These are phyloP conservation scores for Eimeria praecox DNA, from an alignment of 169 alveolate species.

Conservation along the genomic window DNA sequence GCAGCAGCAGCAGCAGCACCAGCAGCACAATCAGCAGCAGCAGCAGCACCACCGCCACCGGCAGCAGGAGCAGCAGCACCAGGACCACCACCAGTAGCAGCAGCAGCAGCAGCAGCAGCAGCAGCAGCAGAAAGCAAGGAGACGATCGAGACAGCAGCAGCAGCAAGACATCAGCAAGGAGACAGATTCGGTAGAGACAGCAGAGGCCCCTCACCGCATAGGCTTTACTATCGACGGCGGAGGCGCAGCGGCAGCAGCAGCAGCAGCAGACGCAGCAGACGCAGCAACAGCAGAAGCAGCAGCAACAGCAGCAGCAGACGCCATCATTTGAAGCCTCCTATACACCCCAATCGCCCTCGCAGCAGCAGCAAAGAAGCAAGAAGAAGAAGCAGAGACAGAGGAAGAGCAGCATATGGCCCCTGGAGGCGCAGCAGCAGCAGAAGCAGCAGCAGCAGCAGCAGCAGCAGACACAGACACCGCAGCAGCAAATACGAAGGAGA, in stretches of 20 bases:
- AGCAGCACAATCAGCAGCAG: neutral
- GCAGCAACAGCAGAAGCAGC: neutral
- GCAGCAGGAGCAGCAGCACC: too few relatives aligned
- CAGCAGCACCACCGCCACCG: neutral
- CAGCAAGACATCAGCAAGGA: neutral
- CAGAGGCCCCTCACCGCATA: neutral
- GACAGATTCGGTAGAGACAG: neutral
- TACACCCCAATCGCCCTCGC: neutral
- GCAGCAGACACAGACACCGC: neutral
- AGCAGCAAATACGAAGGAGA: neutral
- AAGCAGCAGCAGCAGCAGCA: neutral
- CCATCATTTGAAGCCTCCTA: neutral
- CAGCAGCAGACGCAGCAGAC: neutral
- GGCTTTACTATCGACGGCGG: neutral
- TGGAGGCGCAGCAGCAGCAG: neutral
- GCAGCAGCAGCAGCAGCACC: neutral
- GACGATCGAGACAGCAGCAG: neutral
- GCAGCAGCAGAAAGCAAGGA: too few relatives aligned
- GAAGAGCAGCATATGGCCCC: neutral
- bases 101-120: slow-evolving; percentile 11
- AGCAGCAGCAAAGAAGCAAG: neutral
- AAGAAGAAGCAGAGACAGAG: neutral
- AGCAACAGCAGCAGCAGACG: neutral
- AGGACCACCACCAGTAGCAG: neutral
- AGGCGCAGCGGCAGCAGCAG: neutral